Evolutionary conservation across 2,329 filamentous ascomycete genomes (phyloP), one percentile per base, ranked within the genome.

Genomic region (Teratosphaeria pseudoeucalypti): DNA sequence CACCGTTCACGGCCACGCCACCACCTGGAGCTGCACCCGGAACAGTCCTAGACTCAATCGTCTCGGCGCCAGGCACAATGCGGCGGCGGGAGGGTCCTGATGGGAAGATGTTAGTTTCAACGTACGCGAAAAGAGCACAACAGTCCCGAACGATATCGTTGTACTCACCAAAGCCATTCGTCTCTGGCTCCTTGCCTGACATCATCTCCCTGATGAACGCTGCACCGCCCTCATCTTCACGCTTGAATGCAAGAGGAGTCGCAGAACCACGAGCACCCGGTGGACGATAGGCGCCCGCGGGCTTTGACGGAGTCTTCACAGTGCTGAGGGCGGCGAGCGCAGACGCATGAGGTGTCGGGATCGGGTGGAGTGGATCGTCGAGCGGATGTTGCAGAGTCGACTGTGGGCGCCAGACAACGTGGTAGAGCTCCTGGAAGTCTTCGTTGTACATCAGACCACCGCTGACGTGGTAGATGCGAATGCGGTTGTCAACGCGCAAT

Each of bases 211-310:
- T 86, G 61, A 90, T 79, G 71, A 92, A 95, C 6, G 92, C 92
- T 9, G 89, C 89, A 57, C 94, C 94, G 57, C 94, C 94, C 76
- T 99, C 90, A 65, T 99, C 94, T 75, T 99, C 94, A 60, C 94
- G 90, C 81, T 95, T 95, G 80, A 97, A 99, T 67, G 94, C 89
- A 63, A 97, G 80, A 10, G 94, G 94, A 0, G 94, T 97, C 58
- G 85, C 83, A 63, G 88, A 85, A 57, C 94, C 94, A 66, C 94
- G 88, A 32, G 94, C 94, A 65, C 94, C 94, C 2, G 94, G 94
- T 47, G 94, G 94, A 54, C 94, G 87, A 74, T 99, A 99, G 2
- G 94, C 94, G 66, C 94, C 94, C n/a, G 90, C 91, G 53, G 94
- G 91, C 79, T 99, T 99, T 62, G 90, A 94, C 4, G 94, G 92